These are phyloP conservation scores for Sarocladium kiliense DNA, from an alignment of 2,329 filamentous ascomycete genomes.

Conservation along the genomic window DNA sequence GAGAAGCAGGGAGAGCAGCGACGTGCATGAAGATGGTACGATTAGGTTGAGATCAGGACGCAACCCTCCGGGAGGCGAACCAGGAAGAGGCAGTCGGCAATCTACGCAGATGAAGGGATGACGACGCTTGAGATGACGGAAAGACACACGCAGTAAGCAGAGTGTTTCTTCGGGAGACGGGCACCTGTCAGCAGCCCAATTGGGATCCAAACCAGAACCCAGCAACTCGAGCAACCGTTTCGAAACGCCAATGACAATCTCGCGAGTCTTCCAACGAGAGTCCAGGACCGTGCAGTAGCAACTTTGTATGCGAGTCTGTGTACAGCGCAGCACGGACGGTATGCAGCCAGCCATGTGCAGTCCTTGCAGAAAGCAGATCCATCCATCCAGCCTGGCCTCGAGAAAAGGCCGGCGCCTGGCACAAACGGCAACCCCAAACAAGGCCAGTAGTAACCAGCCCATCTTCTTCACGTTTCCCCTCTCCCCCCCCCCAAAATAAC, in stretches of 20 bases:
- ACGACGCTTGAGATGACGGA: neutral
- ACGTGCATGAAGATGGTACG: neutral
- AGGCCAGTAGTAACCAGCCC: no score
- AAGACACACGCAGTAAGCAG: no score
- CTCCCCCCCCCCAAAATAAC: no score
- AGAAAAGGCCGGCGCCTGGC: constrained; percentile 15
- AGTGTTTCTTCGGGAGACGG: no score
- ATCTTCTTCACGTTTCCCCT: neutral
- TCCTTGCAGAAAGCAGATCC: neutral
- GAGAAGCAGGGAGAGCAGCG: neutral
- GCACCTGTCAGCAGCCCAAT: no score
- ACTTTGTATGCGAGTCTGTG: no score
- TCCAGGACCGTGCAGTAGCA: no score
- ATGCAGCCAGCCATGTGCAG: neutral
- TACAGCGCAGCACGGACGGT: neutral
- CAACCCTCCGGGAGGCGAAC: neutral
- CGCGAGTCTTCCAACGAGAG: no score
- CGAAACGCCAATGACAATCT: neutral
- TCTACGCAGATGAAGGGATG: no score
- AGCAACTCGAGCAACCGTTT: constrained; percentile 1
- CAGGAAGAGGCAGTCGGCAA: no score
- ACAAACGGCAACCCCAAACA: neutral
- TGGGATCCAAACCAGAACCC: no score
- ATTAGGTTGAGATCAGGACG: constrained; percentile 5
- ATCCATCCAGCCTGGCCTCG: constrained; percentile 11